Percentiles rank a stretch among this genome's conserved stretches.
Conservation (phyloP, 2,329 filamentous ascomycete species). For the Emericellopsis atlantica region DNA sequence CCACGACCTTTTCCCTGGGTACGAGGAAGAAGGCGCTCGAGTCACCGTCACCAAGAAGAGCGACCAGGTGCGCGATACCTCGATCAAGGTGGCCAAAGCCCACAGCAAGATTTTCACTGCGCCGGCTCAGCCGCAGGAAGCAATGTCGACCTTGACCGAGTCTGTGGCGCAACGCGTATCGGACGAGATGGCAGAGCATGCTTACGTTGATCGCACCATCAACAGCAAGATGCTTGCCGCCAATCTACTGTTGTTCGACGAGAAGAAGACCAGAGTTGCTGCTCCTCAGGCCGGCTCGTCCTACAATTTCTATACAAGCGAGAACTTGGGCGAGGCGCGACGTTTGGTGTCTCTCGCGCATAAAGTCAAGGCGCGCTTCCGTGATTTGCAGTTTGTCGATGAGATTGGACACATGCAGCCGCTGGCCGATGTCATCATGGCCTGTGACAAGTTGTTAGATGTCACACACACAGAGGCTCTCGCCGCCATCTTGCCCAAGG, state of each 20-base stretch:
- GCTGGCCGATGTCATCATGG: conserved; percentile 63
- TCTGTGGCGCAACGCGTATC: conserved; percentile 25
- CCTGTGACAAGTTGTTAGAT: conserved; percentile 62
- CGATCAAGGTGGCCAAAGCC: conserved; percentile 46
- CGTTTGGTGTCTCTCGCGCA: conserved; percentile 59
- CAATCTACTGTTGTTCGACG: conserved; percentile 51
- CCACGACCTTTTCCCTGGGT: conserved; percentile 71
- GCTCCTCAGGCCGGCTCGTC: conserved; percentile 21
- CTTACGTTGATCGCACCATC: conserved; percentile 18
- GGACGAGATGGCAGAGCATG: conserved; percentile 12
- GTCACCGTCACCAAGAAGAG: conserved; percentile 11
- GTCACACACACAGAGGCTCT: conserved; percentile 73
- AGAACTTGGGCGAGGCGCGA: conserved; percentile 64
- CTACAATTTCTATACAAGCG: conserved; percentile 85
- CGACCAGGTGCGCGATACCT: conserved; percentile 37
- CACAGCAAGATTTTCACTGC: conserved; percentile 43
- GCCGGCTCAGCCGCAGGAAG: conserved; percentile 6
- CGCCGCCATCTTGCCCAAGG: conserved; percentile 70
- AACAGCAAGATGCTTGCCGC: conserved; percentile 51
- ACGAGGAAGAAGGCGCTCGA: conserved; percentile 31
- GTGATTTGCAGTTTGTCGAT: conserved; percentile 52
- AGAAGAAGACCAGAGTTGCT: conserved; percentile 35
- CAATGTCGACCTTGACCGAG: conserved; percentile 30
- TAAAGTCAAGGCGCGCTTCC: conserved; percentile 60
- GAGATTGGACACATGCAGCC: conserved; percentile 63